These are phyloP conservation scores for Mariannaea sp. DNA, from an alignment of 2,329 filamentous ascomycete genomes.

Conservation along the genomic window DNA sequence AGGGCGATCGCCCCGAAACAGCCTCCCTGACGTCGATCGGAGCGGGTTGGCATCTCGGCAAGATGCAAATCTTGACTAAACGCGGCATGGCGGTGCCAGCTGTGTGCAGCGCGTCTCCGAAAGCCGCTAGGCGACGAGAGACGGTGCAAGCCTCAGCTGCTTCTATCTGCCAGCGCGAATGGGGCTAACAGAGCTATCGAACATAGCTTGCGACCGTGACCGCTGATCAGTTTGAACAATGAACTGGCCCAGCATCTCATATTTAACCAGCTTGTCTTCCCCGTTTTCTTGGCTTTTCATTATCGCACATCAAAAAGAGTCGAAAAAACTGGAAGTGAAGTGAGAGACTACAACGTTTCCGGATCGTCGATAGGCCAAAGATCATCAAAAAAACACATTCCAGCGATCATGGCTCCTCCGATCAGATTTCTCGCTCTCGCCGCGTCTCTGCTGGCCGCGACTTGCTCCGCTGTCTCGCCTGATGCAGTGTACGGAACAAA, in stretches of 20 bases:
- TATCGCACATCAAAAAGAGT: too few relatives aligned
- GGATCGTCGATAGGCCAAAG: too few relatives aligned
- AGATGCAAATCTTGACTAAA: not conserved
- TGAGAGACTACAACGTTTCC: too few relatives aligned
- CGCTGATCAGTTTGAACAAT: too few relatives aligned
- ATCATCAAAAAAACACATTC: not conserved
- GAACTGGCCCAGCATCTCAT: too few relatives aligned
- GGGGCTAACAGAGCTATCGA: not conserved
- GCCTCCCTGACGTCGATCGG: not conserved
- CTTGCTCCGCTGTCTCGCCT: conserved; percentile 20
- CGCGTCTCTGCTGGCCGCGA: conserved; percentile 23
- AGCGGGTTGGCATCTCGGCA: not conserved
- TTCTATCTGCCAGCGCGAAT: too few relatives aligned
- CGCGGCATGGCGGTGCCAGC: not conserved
- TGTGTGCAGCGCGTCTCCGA: not conserved
- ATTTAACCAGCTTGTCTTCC: too few relatives aligned
- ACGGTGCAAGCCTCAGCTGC: not conserved
- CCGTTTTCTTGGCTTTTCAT: too few relatives aligned
- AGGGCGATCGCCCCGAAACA: not conserved
- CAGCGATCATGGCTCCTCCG: not conserved
- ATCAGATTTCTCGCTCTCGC: conserved; percentile 7
- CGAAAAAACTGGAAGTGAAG: too few relatives aligned
- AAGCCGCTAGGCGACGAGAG: not conserved
- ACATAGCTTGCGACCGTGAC: not conserved
- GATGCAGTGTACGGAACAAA: conserved; percentile 26